These are phyloP conservation scores for Silene coronaria DNA, from an alignment of 179 eudicot species.

Conservation along the genomic window DNA sequence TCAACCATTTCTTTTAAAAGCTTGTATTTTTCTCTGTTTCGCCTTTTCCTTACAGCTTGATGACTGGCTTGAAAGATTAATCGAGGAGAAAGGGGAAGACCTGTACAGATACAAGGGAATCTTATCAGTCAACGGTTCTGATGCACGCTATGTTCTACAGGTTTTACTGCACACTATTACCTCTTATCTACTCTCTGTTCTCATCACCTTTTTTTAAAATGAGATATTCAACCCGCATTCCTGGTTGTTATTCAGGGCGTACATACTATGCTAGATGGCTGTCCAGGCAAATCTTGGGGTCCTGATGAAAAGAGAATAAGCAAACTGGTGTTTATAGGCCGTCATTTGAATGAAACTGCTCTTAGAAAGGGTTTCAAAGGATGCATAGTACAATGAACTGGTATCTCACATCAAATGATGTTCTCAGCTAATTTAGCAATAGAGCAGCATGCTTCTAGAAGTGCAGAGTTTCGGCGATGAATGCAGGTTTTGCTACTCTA, in stretches of 20 bases:
- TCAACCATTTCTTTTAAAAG: background rate
- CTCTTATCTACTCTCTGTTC: background rate
- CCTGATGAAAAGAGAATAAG: constrained; percentile 70
- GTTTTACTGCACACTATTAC: constrained; percentile 26
- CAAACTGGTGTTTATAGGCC: constrained; percentile 84
- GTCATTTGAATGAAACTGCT: constrained; percentile 69
- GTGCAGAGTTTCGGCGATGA: background rate
- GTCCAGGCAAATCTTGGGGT: constrained; percentile 83
- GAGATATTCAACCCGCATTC: background rate
- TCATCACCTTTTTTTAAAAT: constrained; percentile 1
- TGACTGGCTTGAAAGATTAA: constrained; percentile 87
- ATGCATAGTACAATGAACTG: constrained; percentile 42
- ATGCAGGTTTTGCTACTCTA: background rate
- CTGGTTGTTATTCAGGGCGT: constrained; percentile 59
- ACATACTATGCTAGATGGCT: constrained; percentile 73
- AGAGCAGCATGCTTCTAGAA: background rate
- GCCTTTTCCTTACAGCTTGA: constrained; percentile 48
- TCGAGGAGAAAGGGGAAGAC: constrained; percentile 88
- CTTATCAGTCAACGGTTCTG: constrained; percentile 57
- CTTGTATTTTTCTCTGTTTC: constrained; percentile 1
- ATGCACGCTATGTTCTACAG: constrained; percentile 75
- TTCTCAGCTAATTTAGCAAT: background rate
- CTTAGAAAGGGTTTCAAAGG: constrained; percentile 84
- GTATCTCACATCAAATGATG: background rate
- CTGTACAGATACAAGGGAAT: constrained; percentile 88